Evolutionary conservation across 129 eudicot species (phyloP).

Genomic region (Lactuca saligna): DNA sequence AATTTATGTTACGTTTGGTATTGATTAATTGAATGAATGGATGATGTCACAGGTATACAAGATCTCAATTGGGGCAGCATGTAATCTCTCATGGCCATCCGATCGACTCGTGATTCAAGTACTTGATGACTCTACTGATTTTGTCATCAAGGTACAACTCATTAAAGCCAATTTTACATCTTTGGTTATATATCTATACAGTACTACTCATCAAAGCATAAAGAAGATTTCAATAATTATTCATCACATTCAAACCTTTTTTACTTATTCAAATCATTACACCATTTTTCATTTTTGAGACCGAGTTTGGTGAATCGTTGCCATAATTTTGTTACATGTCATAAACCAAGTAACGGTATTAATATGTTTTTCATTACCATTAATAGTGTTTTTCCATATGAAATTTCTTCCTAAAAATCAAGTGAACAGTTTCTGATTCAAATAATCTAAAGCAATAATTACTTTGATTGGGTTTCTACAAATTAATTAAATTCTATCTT

Average conservation of each 20-base stretch:
- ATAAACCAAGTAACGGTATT: slow-evolving; percentile 13
- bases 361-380: neutral
- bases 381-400: neutral
- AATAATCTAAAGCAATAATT: neutral
- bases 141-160: slow-evolving; percentile 65
- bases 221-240: slow-evolving; percentile 18
- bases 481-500: neutral
- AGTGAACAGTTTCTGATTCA: neutral
- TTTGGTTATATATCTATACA: neutral
- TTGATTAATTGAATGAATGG: slow-evolving; percentile 2
- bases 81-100: slow-evolving; percentile 94
- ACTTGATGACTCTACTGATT: slow-evolving; percentile 95
- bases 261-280: slow-evolving; percentile 16
- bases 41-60: slow-evolving; percentile 66
- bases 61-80: slow-evolving; percentile 98
- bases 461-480: neutral
- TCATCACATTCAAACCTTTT: slow-evolving; percentile 20
- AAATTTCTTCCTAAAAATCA: neutral
- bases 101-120: slow-evolving; percentile 96
- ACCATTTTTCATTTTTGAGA: slow-evolving; percentile 5
- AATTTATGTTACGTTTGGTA: neutral
- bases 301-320: neutral
- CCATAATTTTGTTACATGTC: slow-evolving; percentile 8
- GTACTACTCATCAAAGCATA: slow-evolving; percentile 8
- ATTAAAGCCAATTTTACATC: neutral